Base-by-base conservation (phyloP, 495 filamentous ascomycete genomes). In the Xylaria sp. region DNA sequence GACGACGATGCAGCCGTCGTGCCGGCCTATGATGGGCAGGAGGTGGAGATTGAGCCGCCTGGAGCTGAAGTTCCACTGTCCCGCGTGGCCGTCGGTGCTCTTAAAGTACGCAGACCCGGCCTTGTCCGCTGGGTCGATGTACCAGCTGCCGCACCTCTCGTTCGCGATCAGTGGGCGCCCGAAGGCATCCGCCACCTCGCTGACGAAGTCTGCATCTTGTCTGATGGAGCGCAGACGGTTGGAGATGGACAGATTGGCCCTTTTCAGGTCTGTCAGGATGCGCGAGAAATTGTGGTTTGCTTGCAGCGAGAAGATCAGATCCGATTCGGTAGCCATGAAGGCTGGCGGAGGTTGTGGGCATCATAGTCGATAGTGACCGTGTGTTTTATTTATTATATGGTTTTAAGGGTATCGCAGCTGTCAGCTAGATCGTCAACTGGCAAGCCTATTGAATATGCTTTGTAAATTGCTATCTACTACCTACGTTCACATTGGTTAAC, bases 121-220 rank as follows among this genome's bases (percentile, higher is more conserved):
- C 77, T 94, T 94, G 14, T 69, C 73, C 24, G 79, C 78, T 0
- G 93, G 91, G 37, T 88, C 83, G 46, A 98, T 92, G 80, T 99
- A 99, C 96, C 96, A 99, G 77, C 93, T 94, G 1, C 96, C 96
- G 76, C 95, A 97, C 62, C 96, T 86, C 79, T 97, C 93, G 75
- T 99, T 99, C 29, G 94, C 92, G 29, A 99, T 83, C n/a, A 98
- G 81, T 0, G 95, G 95, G n/a, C 96, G 83, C 26, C 75, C 74
- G 62, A 88, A 84, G 15, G 82, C 79, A 41, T 73, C 74, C 3
- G 81, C 82, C 0, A 91, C 89, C 14, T 85, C 80, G 19, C 80
- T 79, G 19, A 93, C 90, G 77, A 94, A 95, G 21, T 78, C 74
- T 15, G 90, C 88, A 80, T 96, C 93, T 17, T 86, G 77, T 71